Percentiles rank a stretch among this genome's conserved stretches.
phyloP scores from a whole-genome alignment of 2,329 filamentous ascomycete species.

The Hirsutella minnesotensis region DNA sequence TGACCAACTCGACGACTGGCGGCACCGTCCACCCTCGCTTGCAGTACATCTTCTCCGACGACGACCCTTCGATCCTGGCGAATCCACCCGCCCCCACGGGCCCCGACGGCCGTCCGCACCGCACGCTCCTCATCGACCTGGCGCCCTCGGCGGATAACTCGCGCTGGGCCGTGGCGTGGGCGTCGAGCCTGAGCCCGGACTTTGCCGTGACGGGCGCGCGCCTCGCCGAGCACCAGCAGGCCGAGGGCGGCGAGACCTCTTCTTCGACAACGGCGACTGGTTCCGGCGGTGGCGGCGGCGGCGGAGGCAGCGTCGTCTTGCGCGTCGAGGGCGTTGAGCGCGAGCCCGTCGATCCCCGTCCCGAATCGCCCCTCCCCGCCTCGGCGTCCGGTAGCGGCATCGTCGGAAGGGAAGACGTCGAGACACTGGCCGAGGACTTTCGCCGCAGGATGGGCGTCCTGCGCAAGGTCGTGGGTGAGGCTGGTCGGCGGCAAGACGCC shows the following conservation, averaged over 20 bases:
- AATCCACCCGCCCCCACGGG: constrained; percentile 35
- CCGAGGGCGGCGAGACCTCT: constrained; percentile 24
- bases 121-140: constrained; percentile 46
- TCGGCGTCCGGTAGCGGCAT: constrained; percentile 14
- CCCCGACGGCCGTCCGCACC: constrained; percentile 16
- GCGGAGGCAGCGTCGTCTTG: constrained; percentile 16
- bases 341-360: constrained; percentile 18
- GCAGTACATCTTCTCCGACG: constrained; percentile 88
- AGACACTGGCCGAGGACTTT: constrained; percentile 42
- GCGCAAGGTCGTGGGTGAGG: constrained; percentile 40
- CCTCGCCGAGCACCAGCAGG: constrained; percentile 22
- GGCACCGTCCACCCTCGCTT: constrained; percentile 74
- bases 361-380: constrained; percentile 7
- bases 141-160: constrained; percentile 24
- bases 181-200: constrained; percentile 59
- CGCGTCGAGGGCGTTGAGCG: constrained; percentile 26
- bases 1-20: constrained; percentile 63
- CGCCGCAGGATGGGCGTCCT: constrained; percentile 43
- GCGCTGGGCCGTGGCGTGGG: constrained; percentile 48
- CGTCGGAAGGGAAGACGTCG: constrained; percentile 32
- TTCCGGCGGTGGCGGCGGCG: constrained; percentile 8
- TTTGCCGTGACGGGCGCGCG: constrained; percentile 50
- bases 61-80: constrained; percentile 69
- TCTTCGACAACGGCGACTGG: too few species aligned
- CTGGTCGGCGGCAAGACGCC: constrained; percentile 28